Evolutionary conservation across 2,329 filamentous ascomycete genomes (phyloP).

Genomic region (Stylonectria norvegica): DNA sequence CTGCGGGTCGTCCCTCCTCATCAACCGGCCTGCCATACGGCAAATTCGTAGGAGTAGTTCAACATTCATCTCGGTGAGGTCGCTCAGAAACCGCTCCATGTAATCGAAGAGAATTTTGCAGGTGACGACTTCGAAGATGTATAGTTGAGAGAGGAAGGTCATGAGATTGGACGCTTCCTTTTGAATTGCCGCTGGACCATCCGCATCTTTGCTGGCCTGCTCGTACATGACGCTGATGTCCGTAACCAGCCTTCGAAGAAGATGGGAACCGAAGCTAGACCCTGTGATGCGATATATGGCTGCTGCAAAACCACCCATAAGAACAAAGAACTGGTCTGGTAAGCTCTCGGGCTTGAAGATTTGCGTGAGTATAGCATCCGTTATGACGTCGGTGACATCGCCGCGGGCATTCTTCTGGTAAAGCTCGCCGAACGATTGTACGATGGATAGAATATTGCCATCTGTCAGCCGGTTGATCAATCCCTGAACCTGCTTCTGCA

Average conservation of each 20-base stretch:
- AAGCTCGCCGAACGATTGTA: conserved; percentile 76
- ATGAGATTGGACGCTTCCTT: conserved; percentile 65
- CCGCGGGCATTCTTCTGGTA: conserved; percentile 85
- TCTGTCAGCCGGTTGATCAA: conserved; percentile 91
- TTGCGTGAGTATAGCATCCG: conserved; percentile 74
- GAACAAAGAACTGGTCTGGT: conserved; percentile 84
- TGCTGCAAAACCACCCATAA: conserved; percentile 85
- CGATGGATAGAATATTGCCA: conserved; percentile 79
- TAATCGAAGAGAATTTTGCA: conserved; percentile 88
- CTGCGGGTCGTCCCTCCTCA: conserved; percentile 84
- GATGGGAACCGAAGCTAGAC: conserved; percentile 82
- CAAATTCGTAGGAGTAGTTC: conserved; percentile 84
- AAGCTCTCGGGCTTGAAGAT: conserved; percentile 75
- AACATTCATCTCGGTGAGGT: conserved; percentile 80
- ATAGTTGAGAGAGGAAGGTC: conserved; percentile 79
- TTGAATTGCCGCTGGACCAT: conserved; percentile 28
- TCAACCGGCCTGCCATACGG: conserved; percentile 73
- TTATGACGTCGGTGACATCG: conserved; percentile 76
- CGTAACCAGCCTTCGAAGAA: conserved; percentile 74
- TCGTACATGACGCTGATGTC: conserved; percentile 67
- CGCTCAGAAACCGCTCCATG: conserved; percentile 69
- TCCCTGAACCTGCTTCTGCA: conserved; percentile 81
- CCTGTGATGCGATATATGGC: conserved; percentile 85
- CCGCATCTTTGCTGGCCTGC: conserved; percentile 34
- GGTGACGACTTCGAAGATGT: conserved; percentile 85